Base-by-base conservation (phyloP, 2,329 filamentous ascomycete species). In the Colletotrichum tropicale region DNA sequence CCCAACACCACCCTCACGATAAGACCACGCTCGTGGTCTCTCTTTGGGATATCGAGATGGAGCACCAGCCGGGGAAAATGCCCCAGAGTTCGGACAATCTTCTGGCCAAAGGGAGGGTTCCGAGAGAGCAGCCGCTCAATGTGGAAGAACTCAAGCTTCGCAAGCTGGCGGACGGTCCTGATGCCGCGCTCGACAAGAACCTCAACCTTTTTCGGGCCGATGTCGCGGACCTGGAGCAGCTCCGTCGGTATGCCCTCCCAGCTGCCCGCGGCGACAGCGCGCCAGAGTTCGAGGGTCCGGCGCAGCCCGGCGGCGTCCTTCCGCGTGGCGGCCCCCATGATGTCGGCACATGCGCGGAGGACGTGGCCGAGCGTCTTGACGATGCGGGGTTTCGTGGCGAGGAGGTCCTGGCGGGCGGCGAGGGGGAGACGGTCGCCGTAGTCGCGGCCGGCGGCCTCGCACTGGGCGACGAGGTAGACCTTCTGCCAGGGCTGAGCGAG, bases 71-170 rank as follows among this genome's bases (percentile, higher is more conserved):
- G 82, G 15, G 97, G 97, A 79, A 98, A 98, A 0, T 89, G 88
- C 2, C 89, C 90, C 12, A 97, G 84, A 24, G 88, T 87, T 15
- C 92, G 90, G 16, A 94, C 85, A 56, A 98, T 81, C 56, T 93
- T 93, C 60, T 91, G 89, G 0, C 96, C 97, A 81, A 94, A 98
- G 0, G 96, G 95, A 0, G 96, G 95, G 78, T 98, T 95, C 70
- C 94, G 93, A 77, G 92, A 93, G 62, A 98, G 83, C 28, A 95
- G 85, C 64, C 92, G 90, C 80, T 98, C 96, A 67, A 99, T 95
- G 30, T 92, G 90, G 69, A 92, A 90, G 30, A 93, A 88, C 43
- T 96, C 93, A 16, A 92, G 88, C 8, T 83, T 85, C 18, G 93
- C 91, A 15, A 99, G 86, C n/a, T 91, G 90, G 56, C 93, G 90